Conservation (phyloP, 306 rosid genomes). For the apple (Malus domestica) region DNA sequence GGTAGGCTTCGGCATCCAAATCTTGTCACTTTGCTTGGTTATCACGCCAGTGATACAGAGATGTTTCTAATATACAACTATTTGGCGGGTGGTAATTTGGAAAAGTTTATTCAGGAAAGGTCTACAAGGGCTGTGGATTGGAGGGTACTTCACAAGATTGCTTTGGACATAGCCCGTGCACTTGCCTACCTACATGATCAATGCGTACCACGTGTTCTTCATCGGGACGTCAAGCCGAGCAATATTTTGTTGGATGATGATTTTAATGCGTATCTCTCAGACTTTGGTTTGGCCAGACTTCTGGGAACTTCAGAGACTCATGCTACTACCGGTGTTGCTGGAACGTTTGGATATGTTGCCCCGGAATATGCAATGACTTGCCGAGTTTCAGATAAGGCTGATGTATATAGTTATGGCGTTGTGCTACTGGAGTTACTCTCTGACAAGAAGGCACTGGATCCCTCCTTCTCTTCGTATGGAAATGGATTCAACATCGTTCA, state of each 20-base stretch:
- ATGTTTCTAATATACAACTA: conserved; percentile 84
- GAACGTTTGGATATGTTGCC: conserved; percentile 93
- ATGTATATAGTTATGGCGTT: conserved; percentile 95
- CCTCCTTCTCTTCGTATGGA: conserved; percentile 76
- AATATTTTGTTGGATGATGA: conserved; percentile 85
- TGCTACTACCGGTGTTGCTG: conserved; percentile 97
- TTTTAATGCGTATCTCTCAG: conserved; percentile 76
- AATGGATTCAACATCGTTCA: conserved; percentile 93
- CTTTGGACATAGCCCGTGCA: conserved; percentile 81
- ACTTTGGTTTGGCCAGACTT: conserved; percentile 92
- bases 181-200: conserved; percentile 84
- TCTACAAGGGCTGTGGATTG: conserved; percentile 84
- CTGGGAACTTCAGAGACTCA: conserved; percentile 94
- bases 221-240: conserved; percentile 93
- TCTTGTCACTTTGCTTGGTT: conserved; percentile 82
- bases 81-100: conserved; percentile 85
- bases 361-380: conserved; percentile 98
- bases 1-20: conserved; percentile 85
- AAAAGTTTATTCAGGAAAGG: conserved; percentile 84
- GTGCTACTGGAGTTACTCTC: conserved; percentile 90
- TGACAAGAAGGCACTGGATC: conserved; percentile 89
- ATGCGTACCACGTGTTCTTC: conserved; percentile 91
- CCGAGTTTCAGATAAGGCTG: conserved; percentile 92
- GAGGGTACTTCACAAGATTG: conserved; percentile 91
- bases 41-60: conserved; percentile 88